Conservation (phyloP, 495 filamentous ascomycete genomes). For the Podospora pseudocomata region DNA sequence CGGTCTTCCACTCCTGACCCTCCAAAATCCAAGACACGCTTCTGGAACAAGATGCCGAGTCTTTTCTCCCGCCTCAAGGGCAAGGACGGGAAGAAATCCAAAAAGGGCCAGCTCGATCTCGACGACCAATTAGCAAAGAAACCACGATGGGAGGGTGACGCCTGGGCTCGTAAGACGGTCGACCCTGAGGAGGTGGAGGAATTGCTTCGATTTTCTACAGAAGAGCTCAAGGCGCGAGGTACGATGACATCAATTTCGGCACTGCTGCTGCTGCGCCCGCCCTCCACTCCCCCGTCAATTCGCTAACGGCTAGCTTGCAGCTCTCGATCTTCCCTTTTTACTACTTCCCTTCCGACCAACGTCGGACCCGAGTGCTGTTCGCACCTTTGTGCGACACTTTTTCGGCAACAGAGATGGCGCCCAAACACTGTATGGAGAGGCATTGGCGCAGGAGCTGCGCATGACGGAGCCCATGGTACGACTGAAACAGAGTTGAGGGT, state of each 20-base stretch:
- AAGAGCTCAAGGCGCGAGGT: conserved; percentile 94
- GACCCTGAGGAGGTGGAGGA: conserved; percentile 89
- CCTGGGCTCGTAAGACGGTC: conserved; percentile 81
- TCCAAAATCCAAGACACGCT: conserved; percentile 18
- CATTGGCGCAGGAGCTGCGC: conserved; percentile 78
- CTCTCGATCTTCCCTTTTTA: conserved; percentile 85
- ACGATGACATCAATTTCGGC: conserved; percentile 40
- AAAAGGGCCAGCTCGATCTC: conserved; percentile 47
- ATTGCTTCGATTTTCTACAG: conserved; percentile 75
- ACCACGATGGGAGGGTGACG: conserved; percentile 75
- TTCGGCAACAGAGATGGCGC: conserved; percentile 63
- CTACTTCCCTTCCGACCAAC: conserved; percentile 94
- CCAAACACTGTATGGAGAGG: conserved; percentile 58
- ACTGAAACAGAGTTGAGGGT: conserved; percentile 4
- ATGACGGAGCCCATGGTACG: conserved; percentile 91
- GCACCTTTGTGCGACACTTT: conserved; percentile 89
- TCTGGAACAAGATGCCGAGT: conserved; percentile 46
- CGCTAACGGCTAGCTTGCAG: conserved; percentile 49
- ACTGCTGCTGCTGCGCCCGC: conserved; percentile 27
- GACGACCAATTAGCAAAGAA: conserved; percentile 56
- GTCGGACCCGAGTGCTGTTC: conserved; percentile 84
- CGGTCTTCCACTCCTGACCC: conserved; percentile 19
- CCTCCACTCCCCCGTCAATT: conserved; percentile 7
- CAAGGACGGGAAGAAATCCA: conserved; percentile 62
- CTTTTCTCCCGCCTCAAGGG: conserved; percentile 74